Evolutionary conservation across 2,329 filamentous ascomycete species (phyloP).

Genomic region (Colletotrichum sp.): DNA sequence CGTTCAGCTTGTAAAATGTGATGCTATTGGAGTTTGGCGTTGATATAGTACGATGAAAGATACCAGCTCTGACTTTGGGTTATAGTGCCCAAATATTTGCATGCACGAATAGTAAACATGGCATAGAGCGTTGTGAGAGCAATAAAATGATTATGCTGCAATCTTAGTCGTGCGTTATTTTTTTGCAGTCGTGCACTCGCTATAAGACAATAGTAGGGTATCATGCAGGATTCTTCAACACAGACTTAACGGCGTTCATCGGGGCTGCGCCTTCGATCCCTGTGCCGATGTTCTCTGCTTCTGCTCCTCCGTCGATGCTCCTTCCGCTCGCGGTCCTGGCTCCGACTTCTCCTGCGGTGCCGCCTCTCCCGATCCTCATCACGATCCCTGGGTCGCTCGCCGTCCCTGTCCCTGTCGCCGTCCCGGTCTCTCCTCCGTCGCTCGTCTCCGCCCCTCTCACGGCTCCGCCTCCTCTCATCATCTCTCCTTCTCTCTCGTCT

Average conservation of each 20-base stretch:
- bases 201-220: not conserved
- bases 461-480: slow-evolving; percentile 24
- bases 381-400: not conserved
- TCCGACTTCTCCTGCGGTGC: slow-evolving; percentile 8
- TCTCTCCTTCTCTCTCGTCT: slow-evolving; percentile 29
- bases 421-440: slow-evolving; percentile 2
- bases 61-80: not conserved
- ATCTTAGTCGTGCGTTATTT: not conserved
- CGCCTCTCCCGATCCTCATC: slow-evolving; percentile 15
- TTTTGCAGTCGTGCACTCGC: not conserved
- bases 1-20: slow-evolving; percentile 35
- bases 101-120: not conserved
- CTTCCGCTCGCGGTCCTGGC: not conserved
- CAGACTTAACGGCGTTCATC: not conserved
- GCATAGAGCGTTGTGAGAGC: not conserved
- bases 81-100: not conserved
- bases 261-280: slow-evolving; percentile 9
- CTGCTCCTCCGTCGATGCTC: slow-evolving; percentile 16
- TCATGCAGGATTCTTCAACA: not conserved
- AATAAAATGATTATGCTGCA: not conserved
- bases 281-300: slow-evolving; percentile 4
- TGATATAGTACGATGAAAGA: not conserved
- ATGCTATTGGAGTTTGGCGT: not conserved
- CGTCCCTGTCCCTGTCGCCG: not conserved
- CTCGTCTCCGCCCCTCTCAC: slow-evolving; percentile 8